Base-by-base conservation (phyloP, 169 alveolate genomes). In the Plasmodium gaboni region DNA sequence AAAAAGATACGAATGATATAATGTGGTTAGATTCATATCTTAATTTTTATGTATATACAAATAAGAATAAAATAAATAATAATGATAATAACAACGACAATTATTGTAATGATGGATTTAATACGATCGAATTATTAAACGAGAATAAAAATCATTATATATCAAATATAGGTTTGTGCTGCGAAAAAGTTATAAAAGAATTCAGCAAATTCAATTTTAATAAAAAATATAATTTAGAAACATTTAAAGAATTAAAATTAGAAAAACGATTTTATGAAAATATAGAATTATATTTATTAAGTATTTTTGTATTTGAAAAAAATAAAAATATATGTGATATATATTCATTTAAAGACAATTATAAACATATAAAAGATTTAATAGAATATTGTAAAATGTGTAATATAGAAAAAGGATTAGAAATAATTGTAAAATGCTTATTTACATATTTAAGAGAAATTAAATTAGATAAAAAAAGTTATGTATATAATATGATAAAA, bases 271-370 rank as follows among this genome's bases (percentile, higher is more conserved):
- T 64, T 57, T 78, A 65, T 44, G 76, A 78, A 38, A 65, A 64
- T 15, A 51, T 78, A 9, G 89, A 78, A 57, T 28, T 78, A 2
- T 78, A 64, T 69, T 46, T 78, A 13, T 12, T 67, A 17, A 78
- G 89, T 57, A 64, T 78, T n/a, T 78, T 78, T 22, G n/a, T 78
- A 26, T 64, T 78, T 78, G 89, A 67, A 78, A 78, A 59, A 57
- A 50, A 48, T 42, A 51, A 19, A 38, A 78, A 78, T 19, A 64
- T 78, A 42, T 64, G 53, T 38, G 63, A 46, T 59, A 64, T 55
- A 51, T 59, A 63, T 65, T 17, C 53, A 1, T 78, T 65, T 78
- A n/a, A 50, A 24, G 80, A 78, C 9, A 46, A 78, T 65, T 78
- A 26, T 15, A 68, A 78, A 5, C 64, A 65, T 64, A 65, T 78